Base-by-base conservation (phyloP, 257 asterid genomes). In the Solanum sparsipilum region DNA sequence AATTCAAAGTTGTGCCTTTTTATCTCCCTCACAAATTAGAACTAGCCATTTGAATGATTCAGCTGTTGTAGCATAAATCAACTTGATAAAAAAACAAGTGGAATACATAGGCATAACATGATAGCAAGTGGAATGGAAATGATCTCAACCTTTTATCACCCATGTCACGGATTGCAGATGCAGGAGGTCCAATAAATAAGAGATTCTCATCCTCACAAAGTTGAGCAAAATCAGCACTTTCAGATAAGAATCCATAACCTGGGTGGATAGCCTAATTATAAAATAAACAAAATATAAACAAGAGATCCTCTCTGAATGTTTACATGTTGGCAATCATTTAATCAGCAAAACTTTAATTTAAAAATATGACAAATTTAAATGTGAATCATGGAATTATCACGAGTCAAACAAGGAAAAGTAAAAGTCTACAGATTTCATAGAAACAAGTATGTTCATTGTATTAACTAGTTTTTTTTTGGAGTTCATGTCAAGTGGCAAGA, bases 201-300 rank as follows among this genome's bases (percentile, higher is more conserved):
- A 96, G 90, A 82, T 98, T 97, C 91, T 92, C 90, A 68, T 97
- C 94, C 92, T 95, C 98, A 90, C 99, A 97, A 74, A 93, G 96
- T 93, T 93, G 98, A 89, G 99, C 99, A 91, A 96, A 96, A 60
- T 94, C 96, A 68, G 98, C 92, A 89, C 99, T 96, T 91, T 97
- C 99, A 32, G 99, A 97, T 92, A 97, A 93, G 94, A 97, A 97
- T 86, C 99, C 99, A 89, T 97, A 96, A 87, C 99, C 99, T 74
- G 99, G 99, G 93, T 97, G 99, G 97, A 96, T 94, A 87, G 98
- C 99, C 99, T 96, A 92, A 88, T 91, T 76, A 94, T 90, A 94
- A 92, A 93, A 90, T 85, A 81, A 48, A 82, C 29, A 82, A 31
- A 91, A 68, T 68, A 68, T 85, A 46, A 82, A 82, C 60, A 91